Percentiles rank a stretch among this genome's conserved stretches.
Conservation (phyloP, 805 yeast genomes). For the Yueomyces sp. region DNA sequence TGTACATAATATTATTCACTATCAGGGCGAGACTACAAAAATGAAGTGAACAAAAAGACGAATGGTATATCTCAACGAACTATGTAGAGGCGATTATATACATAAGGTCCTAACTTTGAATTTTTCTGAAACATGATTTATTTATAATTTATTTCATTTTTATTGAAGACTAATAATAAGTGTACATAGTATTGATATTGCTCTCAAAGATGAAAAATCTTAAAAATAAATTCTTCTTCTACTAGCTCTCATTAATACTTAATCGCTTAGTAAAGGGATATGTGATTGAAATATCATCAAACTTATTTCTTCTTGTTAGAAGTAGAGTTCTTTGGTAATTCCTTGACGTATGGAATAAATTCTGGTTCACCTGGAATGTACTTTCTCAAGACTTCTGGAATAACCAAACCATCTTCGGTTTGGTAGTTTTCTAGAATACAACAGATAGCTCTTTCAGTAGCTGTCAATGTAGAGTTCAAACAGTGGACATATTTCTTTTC, state of each 20-base stretch:
- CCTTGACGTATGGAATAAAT: constrained; percentile 81
- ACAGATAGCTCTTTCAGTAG: constrained; percentile 96
- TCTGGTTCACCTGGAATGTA: constrained; percentile 98
- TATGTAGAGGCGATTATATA: no score
- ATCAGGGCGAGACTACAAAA: no score
- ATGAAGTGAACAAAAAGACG: no score
- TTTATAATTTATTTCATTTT: no score
- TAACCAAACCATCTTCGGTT: constrained; percentile 84
- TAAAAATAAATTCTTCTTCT: not conserved
- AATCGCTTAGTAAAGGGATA: not conserved
- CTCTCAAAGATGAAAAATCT: no score
- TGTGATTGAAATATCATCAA: no score
- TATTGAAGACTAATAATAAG: no score
- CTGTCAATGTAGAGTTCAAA: constrained; percentile 92
- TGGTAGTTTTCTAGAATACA: constrained; percentile 96
- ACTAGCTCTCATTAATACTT: not conserved
- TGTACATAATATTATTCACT: no score
- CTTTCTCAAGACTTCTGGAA: constrained; percentile 91
- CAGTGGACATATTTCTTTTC: constrained; percentile 98
- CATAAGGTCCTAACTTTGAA: no score
- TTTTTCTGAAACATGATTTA: no score
- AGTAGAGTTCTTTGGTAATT: constrained; percentile 87
- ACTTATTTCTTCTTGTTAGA: constrained; percentile 37
- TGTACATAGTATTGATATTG: no score
- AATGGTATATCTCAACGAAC: no score